phyloP scores from a whole-genome alignment of 345 rosid species.

The Dipteronia dyeriana region DNA sequence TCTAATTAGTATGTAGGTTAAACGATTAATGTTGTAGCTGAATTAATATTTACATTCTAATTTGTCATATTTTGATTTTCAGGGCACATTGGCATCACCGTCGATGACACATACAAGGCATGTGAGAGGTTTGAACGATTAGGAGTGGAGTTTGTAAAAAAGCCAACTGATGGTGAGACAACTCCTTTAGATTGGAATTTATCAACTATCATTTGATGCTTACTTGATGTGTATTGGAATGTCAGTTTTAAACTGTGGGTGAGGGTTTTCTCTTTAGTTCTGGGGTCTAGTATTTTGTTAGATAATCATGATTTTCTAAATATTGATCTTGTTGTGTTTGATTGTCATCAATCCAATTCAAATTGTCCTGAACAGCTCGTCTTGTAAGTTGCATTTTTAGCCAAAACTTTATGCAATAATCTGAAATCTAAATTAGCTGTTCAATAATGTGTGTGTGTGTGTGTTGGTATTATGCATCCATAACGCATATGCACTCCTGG shows the following conservation, averaged over 20 bases:
- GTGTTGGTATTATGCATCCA: background rate
- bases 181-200: slow-evolving; percentile 4
- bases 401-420: background rate
- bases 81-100: slow-evolving; percentile 96
- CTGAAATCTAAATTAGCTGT: background rate
- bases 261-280: too few species aligned
- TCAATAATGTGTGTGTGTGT: background rate
- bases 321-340: background rate
- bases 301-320: slow-evolving; percentile 3
- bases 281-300: background rate
- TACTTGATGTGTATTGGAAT: background rate
- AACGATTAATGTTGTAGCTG: background rate
- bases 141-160: slow-evolving; percentile 94
- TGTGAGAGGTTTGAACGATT: slow-evolving; percentile 86
- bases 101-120: slow-evolving; percentile 90
- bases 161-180: slow-evolving; percentile 66
- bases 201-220: background rate
- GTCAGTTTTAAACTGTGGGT: background rate
- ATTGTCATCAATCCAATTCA: background rate
- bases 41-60: background rate
- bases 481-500: too few species aligned
- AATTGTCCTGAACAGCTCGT: background rate
- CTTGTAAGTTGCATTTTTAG: too few species aligned
- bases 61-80: slow-evolving; percentile 18
- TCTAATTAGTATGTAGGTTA: background rate